A percentile compares a stretch with the other conserved stretches of the same genome.
These are phyloP conservation scores for Galerina marginata DNA, from an alignment of 768 basidiomycete species.

Conservation along the genomic window DNA sequence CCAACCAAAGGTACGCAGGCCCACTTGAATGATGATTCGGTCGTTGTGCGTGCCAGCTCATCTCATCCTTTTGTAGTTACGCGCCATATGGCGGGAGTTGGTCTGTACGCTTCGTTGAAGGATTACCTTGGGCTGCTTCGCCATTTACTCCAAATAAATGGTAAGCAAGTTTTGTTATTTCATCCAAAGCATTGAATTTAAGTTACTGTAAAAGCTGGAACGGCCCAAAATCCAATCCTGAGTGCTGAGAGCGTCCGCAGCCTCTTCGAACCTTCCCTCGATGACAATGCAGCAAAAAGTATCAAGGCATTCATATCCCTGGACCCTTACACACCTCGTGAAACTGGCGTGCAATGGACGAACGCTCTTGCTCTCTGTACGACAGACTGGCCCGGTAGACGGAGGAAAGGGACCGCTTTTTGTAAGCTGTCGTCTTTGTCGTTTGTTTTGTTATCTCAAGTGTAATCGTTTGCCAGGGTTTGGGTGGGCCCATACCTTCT, in stretches of 20 bases:
- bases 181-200: neutral
- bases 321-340: slow-evolving; percentile 3
- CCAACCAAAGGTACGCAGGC: slow-evolving; percentile 23
- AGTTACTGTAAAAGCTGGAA: slow-evolving; percentile 14
- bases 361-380: slow-evolving; percentile 32
- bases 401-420: slow-evolving; percentile 35
- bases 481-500: slow-evolving; percentile 39
- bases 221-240: slow-evolving; percentile 13
- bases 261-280: slow-evolving; percentile 27
- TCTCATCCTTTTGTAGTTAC: neutral
- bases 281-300: slow-evolving; percentile 6
- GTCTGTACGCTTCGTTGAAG: slow-evolving; percentile 29
- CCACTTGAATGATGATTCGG: neutral
- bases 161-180: slow-evolving; percentile 12
- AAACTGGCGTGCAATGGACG: slow-evolving; percentile 26
- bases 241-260: slow-evolving; percentile 12
- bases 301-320: slow-evolving; percentile 8
- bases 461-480: slow-evolving; percentile 28
- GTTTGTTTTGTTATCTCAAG: neutral
- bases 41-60: neutral
- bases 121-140: slow-evolving; percentile 34
- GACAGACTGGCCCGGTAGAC: slow-evolving; percentile 28
- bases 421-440: slow-evolving; percentile 27
- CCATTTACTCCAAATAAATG: slow-evolving; percentile 34
- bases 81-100: slow-evolving; percentile 30